phyloP scores from a whole-genome alignment of 129 eudicot species.

The Calendula officinalis region DNA sequence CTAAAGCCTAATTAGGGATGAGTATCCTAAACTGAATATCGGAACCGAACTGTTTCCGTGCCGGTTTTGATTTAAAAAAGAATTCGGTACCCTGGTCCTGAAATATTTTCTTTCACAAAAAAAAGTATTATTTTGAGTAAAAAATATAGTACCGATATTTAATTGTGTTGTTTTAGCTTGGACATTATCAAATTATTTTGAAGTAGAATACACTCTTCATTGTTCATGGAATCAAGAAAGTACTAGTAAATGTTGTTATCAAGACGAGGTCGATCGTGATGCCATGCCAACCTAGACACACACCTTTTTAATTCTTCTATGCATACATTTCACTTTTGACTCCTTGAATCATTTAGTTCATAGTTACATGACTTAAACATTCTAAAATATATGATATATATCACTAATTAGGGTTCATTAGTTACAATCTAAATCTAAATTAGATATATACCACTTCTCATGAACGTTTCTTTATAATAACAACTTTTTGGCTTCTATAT shows the following conservation, averaged over 20 bases:
- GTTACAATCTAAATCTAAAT: neutral
- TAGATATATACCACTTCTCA: neutral
- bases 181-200: constrained; percentile 19
- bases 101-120: too few species aligned
- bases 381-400: neutral
- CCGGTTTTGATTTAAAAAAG: too few species aligned
- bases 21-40: too few species aligned
- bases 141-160: too few species aligned
- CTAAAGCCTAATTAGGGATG: too few species aligned
- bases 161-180: too few species aligned
- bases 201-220: constrained; percentile 41
- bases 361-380: neutral
- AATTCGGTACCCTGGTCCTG: too few species aligned
- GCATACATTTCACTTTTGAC: constrained; percentile 10
- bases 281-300: constrained; percentile 36
- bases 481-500: too few species aligned
- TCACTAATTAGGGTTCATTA: constrained; percentile 3
- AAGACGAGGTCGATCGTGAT: constrained; percentile 35
- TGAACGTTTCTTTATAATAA: too few species aligned
- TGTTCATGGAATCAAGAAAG: constrained; percentile 34
- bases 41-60: too few species aligned
- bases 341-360: constrained; percentile 11
- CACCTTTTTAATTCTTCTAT: constrained; percentile 9
- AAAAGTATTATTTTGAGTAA: too few species aligned
- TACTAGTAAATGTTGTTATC: constrained; percentile 42